Percentiles rank a stretch among this genome's conserved stretches.
Evolutionary conservation across 345 rosid species (phyloP).

Genomic region (Noccaea caerulescens): DNA sequence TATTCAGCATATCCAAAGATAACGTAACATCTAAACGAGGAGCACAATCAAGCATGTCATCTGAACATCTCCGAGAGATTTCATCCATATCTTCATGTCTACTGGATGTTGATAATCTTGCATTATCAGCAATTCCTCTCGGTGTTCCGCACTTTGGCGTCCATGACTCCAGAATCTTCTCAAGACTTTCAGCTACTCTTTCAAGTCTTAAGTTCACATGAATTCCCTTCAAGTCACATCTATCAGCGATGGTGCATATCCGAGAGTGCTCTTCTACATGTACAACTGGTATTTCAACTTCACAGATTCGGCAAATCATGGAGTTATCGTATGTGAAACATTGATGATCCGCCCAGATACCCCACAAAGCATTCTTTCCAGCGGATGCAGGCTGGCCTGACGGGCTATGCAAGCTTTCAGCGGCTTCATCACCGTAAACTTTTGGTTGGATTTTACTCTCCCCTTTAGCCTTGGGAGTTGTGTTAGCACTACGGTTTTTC

Average conservation of each 20-base stretch:
- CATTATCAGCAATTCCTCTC: conserved; percentile 50
- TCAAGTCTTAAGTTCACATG: conserved; percentile 77
- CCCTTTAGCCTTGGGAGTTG: conserved; percentile 56
- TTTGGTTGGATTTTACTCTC: conserved; percentile 52
- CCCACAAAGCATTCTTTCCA: conserved; percentile 62
- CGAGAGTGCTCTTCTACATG: conserved; percentile 98
- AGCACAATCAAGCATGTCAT: conserved; percentile 62
- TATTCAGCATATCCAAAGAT: conserved; percentile 55
- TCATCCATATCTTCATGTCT: conserved; percentile 56
- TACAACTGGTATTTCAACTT: conserved; percentile 97
- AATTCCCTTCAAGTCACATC: conserved; percentile 95
- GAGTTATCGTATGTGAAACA: conserved; percentile 71
- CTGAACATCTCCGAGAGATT: conserved; percentile 56
- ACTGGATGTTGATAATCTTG: conserved; percentile 47
- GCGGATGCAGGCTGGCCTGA: conserved; percentile 57
- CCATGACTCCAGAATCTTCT: conserved; percentile 78
- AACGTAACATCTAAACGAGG: conserved; percentile 60
- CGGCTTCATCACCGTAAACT: conserved; percentile 50
- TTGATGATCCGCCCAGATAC: conserved; percentile 67
- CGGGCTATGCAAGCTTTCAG: conserved; percentile 56
- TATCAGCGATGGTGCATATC: conserved; percentile 91
- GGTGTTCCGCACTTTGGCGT: conserved; percentile 77
- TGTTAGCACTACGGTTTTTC: conserved; percentile 59
- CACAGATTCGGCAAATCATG: conserved; percentile 98
- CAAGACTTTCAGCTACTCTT: conserved; percentile 91